A percentile compares a stretch with the other conserved stretches of the same genome.
Conservation (phyloP, 208 protist genomes). For the Lotmaria passim region DNA sequence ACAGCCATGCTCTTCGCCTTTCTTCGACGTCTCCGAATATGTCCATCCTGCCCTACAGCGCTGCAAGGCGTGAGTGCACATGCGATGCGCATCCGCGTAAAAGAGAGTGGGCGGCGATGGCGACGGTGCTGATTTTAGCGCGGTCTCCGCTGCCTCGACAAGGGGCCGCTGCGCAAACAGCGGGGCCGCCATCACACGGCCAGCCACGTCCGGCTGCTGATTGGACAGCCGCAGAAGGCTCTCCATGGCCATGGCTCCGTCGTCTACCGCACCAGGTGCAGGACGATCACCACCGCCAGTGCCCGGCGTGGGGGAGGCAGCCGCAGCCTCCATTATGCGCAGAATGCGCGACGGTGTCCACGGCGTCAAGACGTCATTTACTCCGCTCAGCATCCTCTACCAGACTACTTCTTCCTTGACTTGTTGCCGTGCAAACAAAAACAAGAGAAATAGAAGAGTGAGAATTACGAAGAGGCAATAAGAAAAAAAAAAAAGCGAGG, state of each 20-base stretch:
- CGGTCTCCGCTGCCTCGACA: slow-evolving; percentile 2
- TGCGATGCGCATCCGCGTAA: slow-evolving; percentile 31
- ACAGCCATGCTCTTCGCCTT: background rate
- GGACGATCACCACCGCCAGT: background rate
- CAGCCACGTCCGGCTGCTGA: slow-evolving; percentile 63
- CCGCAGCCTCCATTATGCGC: slow-evolving; percentile 49
- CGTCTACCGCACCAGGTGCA: background rate
- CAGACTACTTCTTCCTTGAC: background rate
- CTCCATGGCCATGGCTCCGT: slow-evolving; percentile 29
- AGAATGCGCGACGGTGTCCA: slow-evolving; percentile 63
- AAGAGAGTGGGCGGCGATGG: background rate
- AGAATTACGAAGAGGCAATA: background rate
- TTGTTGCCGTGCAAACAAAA: background rate
- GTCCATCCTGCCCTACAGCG: slow-evolving; percentile 24
- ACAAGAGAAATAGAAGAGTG: background rate
- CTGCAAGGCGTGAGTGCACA: slow-evolving; percentile 50
- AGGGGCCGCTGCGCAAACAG: slow-evolving; percentile 64
- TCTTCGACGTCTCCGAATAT: background rate
- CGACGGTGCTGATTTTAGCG: slow-evolving; percentile 5
- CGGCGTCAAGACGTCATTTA: slow-evolving; percentile 42
- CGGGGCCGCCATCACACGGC: slow-evolving; percentile 61
- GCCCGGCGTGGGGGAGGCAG: background rate
- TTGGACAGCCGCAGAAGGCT: slow-evolving; percentile 48
- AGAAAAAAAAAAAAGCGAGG: no score
- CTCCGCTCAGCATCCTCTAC: slow-evolving; percentile 16